Evolutionary conservation across 2,329 filamentous ascomycete genomes (phyloP), one percentile per base, ranked within the genome.

Genomic region (Aspergillus sp.): DNA sequence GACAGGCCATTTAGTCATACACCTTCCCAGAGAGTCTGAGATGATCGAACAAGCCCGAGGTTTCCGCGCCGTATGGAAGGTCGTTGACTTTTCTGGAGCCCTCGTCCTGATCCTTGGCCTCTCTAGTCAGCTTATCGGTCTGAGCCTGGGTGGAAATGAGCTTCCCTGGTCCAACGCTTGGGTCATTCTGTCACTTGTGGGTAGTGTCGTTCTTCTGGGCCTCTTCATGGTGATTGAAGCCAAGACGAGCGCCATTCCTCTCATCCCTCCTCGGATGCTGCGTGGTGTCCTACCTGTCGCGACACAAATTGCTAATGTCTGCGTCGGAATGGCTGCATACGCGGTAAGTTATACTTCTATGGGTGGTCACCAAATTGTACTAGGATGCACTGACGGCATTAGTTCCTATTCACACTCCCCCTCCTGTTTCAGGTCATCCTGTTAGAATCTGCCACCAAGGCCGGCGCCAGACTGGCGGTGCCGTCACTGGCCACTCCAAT

Each of bases 291-390:
- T 82, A 26, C 80, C 81, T 0, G 67, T 84, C 1, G 73, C 80
- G 2, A 81, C 79, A 2, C 82, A 84, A 56, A 69, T 81, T 19
- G 76, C 82, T 45, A 87, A 86, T 55, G 71, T 86, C 11, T 84
- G 80, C 51, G 79, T 80, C 1, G 83, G 84, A 0, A 77, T 85
- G 65, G 77, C 82, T 8, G 82, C 82, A 1, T 87, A 86, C 64
- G 82, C 81, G 14, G 83, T 85, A 64, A 66, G 81, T 41, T 17
- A 17, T 13, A 19, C 35, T 73, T 7, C 16, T 3, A 46, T 3
- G 30, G 46, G 35, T n/a, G n/a, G n/a, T n/a, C n/a, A n/a, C n/a
- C n/a, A n/a, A n/a, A 20, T 4, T 17, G 1, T 4, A 9, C n/a
- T 5, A 4, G 2, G 13, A 49, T 52, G 4, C 41, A 26, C 53